Evolutionary conservation across 2,329 filamentous ascomycete genomes (phyloP).

Genomic region (Fusarium setosum): DNA sequence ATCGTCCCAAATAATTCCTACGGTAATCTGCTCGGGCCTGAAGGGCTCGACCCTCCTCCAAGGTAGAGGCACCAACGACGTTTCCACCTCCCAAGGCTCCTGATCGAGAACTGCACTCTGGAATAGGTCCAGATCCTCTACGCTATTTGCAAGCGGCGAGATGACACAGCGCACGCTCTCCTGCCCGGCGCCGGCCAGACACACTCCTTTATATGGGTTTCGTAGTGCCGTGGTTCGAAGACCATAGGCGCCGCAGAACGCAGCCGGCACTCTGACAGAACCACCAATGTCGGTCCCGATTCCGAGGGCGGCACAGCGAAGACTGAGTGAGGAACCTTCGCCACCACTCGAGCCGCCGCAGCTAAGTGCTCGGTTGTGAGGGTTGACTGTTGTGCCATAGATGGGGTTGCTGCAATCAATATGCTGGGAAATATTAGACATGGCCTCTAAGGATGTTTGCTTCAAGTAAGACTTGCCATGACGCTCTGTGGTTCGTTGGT

Average conservation of each 20-base stretch:
- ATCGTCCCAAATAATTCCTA: not conserved
- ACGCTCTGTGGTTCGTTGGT: conserved; percentile 70
- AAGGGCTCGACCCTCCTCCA: conserved; percentile 47
- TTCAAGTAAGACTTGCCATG: not conserved
- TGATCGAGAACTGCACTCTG: conserved; percentile 51
- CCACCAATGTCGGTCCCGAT: conserved; percentile 61
- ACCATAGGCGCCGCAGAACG: conserved; percentile 56
- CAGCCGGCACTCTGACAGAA: conserved; percentile 56
- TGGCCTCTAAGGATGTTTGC: not conserved
- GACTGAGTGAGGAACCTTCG: conserved; percentile 54
- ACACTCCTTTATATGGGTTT: conserved; percentile 38
- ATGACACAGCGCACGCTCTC: conserved; percentile 45
- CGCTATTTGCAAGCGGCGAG: not conserved
- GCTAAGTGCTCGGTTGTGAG: conserved; percentile 51
- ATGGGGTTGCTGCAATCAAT: conserved; percentile 51
- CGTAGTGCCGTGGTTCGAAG: conserved; percentile 52
- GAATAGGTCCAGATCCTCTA: conserved; percentile 50
- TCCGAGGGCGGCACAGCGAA: conserved; percentile 54
- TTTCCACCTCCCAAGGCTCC: conserved; percentile 56
- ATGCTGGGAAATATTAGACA: conserved; percentile 18
- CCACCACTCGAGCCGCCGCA: conserved; percentile 57
- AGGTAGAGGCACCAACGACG: conserved; percentile 51
- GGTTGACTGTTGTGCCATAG: conserved; percentile 53
- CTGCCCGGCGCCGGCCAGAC: conserved; percentile 32
- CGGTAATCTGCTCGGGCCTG: not conserved